Evolutionary conservation across 148 eudicot species (phyloP).

Genomic region (Rhododendron simsii): DNA sequence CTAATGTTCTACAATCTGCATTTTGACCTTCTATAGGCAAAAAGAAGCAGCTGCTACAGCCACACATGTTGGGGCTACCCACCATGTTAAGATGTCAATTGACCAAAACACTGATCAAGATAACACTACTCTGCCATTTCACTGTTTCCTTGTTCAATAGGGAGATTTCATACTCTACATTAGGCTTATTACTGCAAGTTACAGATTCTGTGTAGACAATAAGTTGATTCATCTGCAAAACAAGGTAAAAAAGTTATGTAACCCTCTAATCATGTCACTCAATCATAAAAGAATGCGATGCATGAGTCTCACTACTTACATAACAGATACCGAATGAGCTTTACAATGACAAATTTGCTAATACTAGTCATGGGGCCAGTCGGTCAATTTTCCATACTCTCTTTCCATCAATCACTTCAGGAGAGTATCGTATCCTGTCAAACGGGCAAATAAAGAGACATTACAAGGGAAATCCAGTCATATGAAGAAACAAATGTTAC

Average conservation of each 20-base stretch:
- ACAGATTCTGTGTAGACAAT: neutral
- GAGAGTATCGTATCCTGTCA: conserved; percentile 65
- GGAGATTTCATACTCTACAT: neutral
- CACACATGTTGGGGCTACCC: neutral
- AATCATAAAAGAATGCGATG: neutral
- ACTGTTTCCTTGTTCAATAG: neutral
- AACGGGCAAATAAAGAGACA: neutral
- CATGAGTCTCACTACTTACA: neutral
- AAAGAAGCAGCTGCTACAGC: neutral
- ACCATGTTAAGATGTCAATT: neutral
- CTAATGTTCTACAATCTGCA: neutral
- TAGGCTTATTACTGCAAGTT: neutral
- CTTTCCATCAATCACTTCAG: conserved; percentile 45
- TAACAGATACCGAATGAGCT: neutral
- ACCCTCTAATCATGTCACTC: neutral
- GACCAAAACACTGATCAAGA: conserved; percentile 1
- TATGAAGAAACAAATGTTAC: neutral
- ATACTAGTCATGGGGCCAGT: conserved; percentile 75
- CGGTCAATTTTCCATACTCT: conserved; percentile 59
- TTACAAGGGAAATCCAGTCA: neutral
- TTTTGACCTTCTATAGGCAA: neutral
- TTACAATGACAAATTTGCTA: conserved; percentile 42
- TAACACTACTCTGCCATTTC: neutral
- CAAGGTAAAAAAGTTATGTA: neutral
- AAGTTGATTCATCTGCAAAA: neutral